Conservation (phyloP, 148 eudicot species). For the Chenopodium formosanum region DNA sequence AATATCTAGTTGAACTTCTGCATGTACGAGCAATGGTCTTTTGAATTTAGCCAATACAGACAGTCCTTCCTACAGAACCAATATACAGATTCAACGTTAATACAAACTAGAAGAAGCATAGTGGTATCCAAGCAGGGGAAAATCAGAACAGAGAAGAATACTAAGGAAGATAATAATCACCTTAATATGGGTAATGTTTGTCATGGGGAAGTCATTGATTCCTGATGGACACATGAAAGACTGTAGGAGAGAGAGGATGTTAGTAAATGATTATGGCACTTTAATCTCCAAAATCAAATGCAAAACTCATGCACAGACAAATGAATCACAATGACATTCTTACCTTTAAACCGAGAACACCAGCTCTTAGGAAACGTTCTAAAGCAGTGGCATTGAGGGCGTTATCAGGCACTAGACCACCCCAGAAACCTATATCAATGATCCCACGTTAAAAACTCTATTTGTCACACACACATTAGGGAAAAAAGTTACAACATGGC, state of each 20-base stretch:
- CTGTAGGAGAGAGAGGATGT: slow-evolving; percentile 36
- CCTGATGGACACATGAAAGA: slow-evolving; percentile 99
- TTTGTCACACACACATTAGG: background rate
- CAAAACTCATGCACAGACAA: background rate
- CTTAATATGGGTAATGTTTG: slow-evolving; percentile 82
- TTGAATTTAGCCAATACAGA: slow-evolving; percentile 69
- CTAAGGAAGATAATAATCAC: slow-evolving; percentile 27
- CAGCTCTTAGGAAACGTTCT: slow-evolving; percentile 73
- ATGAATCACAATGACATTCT: background rate
- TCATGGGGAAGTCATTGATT: slow-evolving; percentile 97
- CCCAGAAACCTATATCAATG: slow-evolving; percentile 84
- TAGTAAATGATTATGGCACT: background rate
- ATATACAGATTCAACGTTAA: background rate
- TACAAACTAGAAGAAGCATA: background rate
- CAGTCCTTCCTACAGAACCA: slow-evolving; percentile 66
- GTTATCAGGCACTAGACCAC: slow-evolving; percentile 97
- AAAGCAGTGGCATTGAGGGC: slow-evolving; percentile 71
- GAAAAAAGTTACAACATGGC: background rate
- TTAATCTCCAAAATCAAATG: background rate
- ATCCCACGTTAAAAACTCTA: slow-evolving; percentile 4
- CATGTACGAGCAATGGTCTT: slow-evolving; percentile 94
- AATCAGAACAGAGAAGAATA: background rate
- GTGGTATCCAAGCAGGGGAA: background rate
- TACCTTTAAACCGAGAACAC: slow-evolving; percentile 96
- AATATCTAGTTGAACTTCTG: slow-evolving; percentile 60